Evolutionary conservation across 176 grass and related monocot species (phyloP), one percentile per base, ranked within the genome.

Genomic region (Avena eriantha): DNA sequence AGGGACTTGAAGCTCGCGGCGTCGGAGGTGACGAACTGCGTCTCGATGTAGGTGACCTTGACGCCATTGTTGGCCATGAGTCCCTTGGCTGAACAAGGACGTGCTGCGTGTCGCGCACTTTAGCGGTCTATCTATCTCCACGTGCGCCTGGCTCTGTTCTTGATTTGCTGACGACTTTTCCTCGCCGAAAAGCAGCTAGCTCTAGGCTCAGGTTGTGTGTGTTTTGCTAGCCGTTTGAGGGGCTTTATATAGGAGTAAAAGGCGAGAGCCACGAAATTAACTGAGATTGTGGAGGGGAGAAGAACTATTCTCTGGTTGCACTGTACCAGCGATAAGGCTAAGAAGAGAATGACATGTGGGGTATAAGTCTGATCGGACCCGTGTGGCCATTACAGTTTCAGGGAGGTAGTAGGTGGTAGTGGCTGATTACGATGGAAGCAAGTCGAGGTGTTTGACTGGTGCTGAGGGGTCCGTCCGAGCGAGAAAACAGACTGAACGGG

Each of bases 1-100:
- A 90, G 71, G 72, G 83, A 89, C 88, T 93, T 90, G 88, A 90
- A 90, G 21, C 81, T 45, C 0, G 71, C 76, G 46, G 78, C 85
- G 35, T 93, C 88, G 54, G 84, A 83, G 71, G 82, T 76, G 77
- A 93, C 88, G 88, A 79, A 93, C 64, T 58, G 81, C 26, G 88
- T 90, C 85, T 90, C 91, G 85, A 93, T 90, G 85, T 82, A 76
- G 16, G 77, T 90, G 29, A 93, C 26, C 80, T 87, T 90, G 56
- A 90, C 68, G 70, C 85, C 88, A 36, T 63, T 23, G 8, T 0
- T 86, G 54, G 53, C 79, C 89, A 83, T 87, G 53, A 45, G 2
- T 12, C 69, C 45, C 69, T 72, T 22, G 69, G 18, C 35, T 54
- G 41, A 7, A 6, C 55, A 15, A 45, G 23, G 21, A 24, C 11